Conservation (phyloP, 2,329 filamentous ascomycete species). For the Mycogone perniciosa region DNA sequence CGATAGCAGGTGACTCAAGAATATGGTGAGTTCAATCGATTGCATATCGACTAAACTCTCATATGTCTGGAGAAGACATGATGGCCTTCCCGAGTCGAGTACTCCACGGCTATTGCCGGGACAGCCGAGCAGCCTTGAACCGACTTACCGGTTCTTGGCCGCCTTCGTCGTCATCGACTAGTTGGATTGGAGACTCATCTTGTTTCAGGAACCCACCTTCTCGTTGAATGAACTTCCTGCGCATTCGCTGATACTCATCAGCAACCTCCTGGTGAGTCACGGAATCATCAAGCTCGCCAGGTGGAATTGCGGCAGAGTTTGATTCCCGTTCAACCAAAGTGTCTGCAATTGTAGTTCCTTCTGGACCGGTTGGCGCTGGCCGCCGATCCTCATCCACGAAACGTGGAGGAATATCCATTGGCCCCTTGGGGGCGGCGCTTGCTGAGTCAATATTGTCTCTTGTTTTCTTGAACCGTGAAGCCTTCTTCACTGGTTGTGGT, state of each 20-base stretch:
- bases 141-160: conserved; percentile 60
- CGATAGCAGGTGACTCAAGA: conserved; percentile 15
- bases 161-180: conserved; percentile 61
- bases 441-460: conserved; percentile 17
- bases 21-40: conserved; percentile 23
- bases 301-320: conserved; percentile 26
- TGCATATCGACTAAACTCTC: conserved; percentile 20
- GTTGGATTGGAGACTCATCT: conserved; percentile 59
- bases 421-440: conserved; percentile 30
- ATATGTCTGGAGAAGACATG: not conserved
- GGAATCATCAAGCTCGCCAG: conserved; percentile 62
- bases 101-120: conserved; percentile 36
- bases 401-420: conserved; percentile 36
- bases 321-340: conserved; percentile 50
- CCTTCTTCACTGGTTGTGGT: conserved; percentile 32
- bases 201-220: conserved; percentile 76
- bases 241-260: conserved; percentile 73
- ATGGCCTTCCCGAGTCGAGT: not conserved
- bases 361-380: conserved; percentile 41
- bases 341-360: conserved; percentile 52
- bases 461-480: conserved; percentile 48
- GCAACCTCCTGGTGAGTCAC: conserved; percentile 72
- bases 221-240: conserved; percentile 75
- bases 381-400: conserved; percentile 34
- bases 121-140: conserved; percentile 65